Percentiles rank a stretch among this genome's conserved stretches.
Conservation (phyloP, 2,329 filamentous ascomycete species). For the Pestalotiopsis sp. region DNA sequence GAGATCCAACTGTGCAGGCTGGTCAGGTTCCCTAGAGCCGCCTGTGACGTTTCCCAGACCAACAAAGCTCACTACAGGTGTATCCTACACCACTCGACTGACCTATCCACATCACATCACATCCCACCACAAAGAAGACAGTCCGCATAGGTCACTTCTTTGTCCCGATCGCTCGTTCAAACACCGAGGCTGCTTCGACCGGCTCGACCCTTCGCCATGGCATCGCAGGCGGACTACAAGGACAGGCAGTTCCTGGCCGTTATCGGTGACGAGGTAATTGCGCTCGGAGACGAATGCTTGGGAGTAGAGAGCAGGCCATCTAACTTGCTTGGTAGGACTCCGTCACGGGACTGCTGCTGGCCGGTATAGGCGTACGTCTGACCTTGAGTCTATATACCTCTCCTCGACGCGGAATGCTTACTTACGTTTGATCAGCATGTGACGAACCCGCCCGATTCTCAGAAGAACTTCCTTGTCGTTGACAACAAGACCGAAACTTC, state of each 20-base stretch:
- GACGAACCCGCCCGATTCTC: slow-evolving; percentile 81
- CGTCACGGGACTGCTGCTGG: slow-evolving; percentile 91
- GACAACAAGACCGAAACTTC: slow-evolving; percentile 89
- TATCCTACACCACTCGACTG: background rate
- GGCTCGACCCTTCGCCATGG: slow-evolving; percentile 37
- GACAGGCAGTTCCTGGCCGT: slow-evolving; percentile 96
- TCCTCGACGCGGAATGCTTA: background rate
- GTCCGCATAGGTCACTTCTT: slow-evolving; percentile 2
- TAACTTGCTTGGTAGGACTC: slow-evolving; percentile 68
- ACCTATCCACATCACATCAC: background rate
- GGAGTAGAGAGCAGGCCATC: background rate
- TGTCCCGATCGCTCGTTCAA: background rate
- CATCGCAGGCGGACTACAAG: slow-evolving; percentile 65
- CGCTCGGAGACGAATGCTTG: background rate
- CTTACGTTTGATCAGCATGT: slow-evolving; percentile 69
- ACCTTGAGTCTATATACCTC: background rate
- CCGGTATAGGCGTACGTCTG: slow-evolving; percentile 79
- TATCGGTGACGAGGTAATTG: slow-evolving; percentile 89
- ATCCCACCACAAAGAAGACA: slow-evolving; percentile 9
- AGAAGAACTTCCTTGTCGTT: slow-evolving; percentile 98
- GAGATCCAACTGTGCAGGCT: slow-evolving; percentile 11
- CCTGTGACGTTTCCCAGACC: slow-evolving; percentile 1
- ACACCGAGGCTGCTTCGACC: background rate
- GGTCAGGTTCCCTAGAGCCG: background rate
- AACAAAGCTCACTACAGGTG: background rate